phyloP scores from a whole-genome alignment of 2,329 filamentous ascomycete species.

The Cladosporium sphaerospermum region DNA sequence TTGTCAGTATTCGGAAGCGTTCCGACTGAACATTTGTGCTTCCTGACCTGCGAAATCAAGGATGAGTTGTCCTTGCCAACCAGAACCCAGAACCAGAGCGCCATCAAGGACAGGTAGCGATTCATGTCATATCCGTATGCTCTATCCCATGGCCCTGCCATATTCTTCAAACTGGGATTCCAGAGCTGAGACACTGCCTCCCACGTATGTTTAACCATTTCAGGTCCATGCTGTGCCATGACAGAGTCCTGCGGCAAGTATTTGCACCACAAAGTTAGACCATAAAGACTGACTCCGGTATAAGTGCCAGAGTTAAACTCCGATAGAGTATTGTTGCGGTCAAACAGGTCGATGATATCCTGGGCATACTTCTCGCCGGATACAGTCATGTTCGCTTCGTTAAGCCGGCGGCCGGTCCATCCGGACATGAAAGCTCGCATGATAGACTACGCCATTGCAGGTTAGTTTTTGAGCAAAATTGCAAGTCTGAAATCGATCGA shows the following conservation, averaged over 20 bases:
- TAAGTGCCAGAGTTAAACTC: constrained; percentile 61
- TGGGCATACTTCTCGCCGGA: constrained; percentile 52
- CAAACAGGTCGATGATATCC: constrained; percentile 53
- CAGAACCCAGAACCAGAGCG: constrained; percentile 53
- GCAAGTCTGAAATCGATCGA: background rate
- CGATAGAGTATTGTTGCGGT: constrained; percentile 50
- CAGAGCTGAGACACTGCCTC: constrained; percentile 47
- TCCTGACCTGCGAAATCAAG: constrained; percentile 14
- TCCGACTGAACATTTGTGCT: background rate
- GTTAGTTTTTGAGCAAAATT: background rate
- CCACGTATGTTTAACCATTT: constrained; percentile 52
- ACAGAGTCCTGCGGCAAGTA: constrained; percentile 51
- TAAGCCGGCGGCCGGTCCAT: constrained; percentile 51
- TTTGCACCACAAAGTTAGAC: constrained; percentile 53
- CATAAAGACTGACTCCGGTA: constrained; percentile 50
- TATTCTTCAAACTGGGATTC: constrained; percentile 53
- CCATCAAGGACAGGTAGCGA: constrained; percentile 53
- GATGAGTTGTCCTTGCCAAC: constrained; percentile 43
- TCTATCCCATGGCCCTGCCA: constrained; percentile 60
- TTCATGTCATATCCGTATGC: constrained; percentile 61
- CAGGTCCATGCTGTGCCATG: constrained; percentile 47
- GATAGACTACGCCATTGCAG: constrained; percentile 32
- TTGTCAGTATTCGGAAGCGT: background rate
- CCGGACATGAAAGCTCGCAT: constrained; percentile 58
- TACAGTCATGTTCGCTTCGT: constrained; percentile 53